Evolutionary conservation across 2,329 filamentous ascomycete genomes (phyloP).

Genomic region (Orbilia blumenaviensis): DNA sequence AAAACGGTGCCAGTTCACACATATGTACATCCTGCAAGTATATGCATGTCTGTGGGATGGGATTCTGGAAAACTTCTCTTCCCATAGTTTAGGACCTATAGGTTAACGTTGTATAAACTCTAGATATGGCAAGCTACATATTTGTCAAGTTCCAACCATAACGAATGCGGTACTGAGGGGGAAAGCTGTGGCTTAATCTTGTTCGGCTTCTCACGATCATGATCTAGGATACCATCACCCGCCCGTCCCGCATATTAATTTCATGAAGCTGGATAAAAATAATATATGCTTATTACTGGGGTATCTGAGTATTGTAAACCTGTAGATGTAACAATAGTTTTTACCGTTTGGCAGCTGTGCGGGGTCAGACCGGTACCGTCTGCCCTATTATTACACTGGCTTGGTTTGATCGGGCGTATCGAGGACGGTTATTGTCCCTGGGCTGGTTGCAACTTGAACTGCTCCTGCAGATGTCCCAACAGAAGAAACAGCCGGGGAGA

Average conservation of each 20-base stretch:
- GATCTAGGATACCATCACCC: no score
- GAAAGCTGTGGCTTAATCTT: neutral
- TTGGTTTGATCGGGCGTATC: neutral
- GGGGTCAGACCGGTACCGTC: neutral
- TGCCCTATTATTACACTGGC: neutral
- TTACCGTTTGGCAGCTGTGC: constrained; percentile 23
- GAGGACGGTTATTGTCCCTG: neutral
- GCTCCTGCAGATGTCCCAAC: constrained; percentile 18
- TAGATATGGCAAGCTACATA: neutral
- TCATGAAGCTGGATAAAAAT: neutral
- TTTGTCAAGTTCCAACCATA: neutral
- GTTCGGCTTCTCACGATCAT: no score
- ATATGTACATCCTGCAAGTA: no score
- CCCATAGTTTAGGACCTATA: neutral
- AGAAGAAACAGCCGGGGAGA: neutral
- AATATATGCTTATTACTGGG: no score
- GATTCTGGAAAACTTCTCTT: neutral
- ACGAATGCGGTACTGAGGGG: neutral
- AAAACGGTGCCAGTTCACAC: neutral
- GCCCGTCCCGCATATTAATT: no score
- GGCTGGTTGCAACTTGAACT: neutral
- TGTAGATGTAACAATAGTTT: neutral
- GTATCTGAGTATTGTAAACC: neutral
- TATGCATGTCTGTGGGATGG: neutral
- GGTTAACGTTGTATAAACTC: neutral